These are phyloP conservation scores for Trichopus zeylanicus DNA, from an alignment of 116 monocot species.

Conservation along the genomic window DNA sequence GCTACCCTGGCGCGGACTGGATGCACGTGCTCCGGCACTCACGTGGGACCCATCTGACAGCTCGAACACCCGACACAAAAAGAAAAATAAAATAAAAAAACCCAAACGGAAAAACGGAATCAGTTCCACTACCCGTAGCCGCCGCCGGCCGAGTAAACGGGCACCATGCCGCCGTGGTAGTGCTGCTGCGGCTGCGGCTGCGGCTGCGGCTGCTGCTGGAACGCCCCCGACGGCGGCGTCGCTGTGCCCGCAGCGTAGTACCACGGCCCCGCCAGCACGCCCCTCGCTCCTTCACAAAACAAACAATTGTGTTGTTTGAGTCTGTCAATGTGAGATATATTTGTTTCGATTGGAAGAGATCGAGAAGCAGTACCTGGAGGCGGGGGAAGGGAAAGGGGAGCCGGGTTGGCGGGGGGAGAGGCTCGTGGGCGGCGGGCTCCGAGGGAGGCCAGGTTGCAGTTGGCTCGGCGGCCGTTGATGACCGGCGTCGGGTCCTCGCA, in stretches of 20 bases:
- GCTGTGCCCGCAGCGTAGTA: slow-evolving; percentile 39
- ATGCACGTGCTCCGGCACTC: background rate
- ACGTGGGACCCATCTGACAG: background rate
- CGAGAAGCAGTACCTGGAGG: background rate
- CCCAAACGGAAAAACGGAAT: background rate
- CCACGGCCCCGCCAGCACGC: slow-evolving; percentile 36
- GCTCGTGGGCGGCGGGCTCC: slow-evolving; percentile 40
- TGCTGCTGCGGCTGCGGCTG: slow-evolving; percentile 22
- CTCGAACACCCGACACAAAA: background rate
- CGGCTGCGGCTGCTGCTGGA: slow-evolving; percentile 20
- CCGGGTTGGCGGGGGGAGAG: slow-evolving; percentile 39
- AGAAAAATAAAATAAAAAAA: too few species aligned
- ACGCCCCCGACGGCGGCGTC: too few species aligned
- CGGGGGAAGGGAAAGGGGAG: slow-evolving; percentile 10
- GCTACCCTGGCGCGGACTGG: background rate
- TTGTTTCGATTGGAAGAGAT: background rate
- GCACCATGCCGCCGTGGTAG: slow-evolving; percentile 39
- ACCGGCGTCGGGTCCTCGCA: slow-evolving; percentile 76
- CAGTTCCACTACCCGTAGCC: slow-evolving; percentile 51
- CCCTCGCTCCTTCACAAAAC: slow-evolving; percentile 10
- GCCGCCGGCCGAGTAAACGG: slow-evolving; percentile 14
- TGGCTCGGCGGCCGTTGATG: slow-evolving; percentile 74
- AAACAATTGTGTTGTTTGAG: background rate
- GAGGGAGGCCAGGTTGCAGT: slow-evolving; percentile 83
- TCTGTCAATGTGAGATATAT: background rate